Conservation (phyloP, 306 rosid genomes). For the Boehmeria nivea region DNA sequence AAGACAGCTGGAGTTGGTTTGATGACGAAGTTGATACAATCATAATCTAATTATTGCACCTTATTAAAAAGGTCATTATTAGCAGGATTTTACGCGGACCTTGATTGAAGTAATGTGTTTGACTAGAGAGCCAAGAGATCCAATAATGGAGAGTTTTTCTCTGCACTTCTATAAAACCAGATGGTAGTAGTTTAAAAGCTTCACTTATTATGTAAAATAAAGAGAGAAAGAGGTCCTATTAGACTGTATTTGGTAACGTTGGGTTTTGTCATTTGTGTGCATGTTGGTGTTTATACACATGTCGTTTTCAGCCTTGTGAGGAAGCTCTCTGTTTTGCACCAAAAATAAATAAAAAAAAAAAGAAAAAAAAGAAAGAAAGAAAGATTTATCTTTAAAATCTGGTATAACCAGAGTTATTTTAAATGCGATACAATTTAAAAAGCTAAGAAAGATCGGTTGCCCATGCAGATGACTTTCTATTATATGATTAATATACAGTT, state of each 20-base stretch:
- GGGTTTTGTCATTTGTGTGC: background rate
- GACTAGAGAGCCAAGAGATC: conserved; percentile 36
- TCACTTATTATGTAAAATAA: background rate
- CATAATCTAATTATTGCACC: conserved; percentile 6
- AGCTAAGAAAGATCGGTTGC: no score
- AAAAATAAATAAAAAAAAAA: no score
- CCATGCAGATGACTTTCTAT: no score
- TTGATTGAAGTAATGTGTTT: conserved; percentile 19
- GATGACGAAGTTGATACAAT: background rate
- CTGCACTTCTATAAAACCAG: conserved; percentile 30
- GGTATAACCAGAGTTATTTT: no score
- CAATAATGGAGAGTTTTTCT: background rate
- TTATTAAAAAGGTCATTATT: conserved; percentile 1
- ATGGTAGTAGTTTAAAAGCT: conserved; percentile 20
- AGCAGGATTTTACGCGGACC: conserved; percentile 9
- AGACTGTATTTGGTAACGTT: background rate
- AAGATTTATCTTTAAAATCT: no score
- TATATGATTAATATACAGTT: no score
- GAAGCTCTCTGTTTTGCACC: background rate
- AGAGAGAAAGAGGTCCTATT: no score
- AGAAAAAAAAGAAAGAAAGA: no score
- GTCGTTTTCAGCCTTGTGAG: conserved; percentile 2
- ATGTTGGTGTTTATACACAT: background rate
- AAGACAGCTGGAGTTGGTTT: conserved; percentile 29
- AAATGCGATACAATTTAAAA: no score